Evolutionary conservation across 768 basidiomycete species (phyloP).

Genomic region (Serendipita indica): DNA sequence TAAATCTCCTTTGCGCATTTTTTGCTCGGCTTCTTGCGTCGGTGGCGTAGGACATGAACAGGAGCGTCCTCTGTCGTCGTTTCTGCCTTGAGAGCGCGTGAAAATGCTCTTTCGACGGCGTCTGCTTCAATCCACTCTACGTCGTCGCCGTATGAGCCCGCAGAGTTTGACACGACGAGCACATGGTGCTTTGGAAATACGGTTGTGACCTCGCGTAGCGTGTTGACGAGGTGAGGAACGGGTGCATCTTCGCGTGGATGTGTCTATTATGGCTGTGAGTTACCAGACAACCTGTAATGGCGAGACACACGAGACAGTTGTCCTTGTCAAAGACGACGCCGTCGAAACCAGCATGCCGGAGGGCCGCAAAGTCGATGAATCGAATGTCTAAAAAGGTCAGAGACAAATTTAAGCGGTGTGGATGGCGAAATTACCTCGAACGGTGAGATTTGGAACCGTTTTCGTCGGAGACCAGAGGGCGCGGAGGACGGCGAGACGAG

Average conservation of each 20-base stretch:
- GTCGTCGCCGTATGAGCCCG: constrained; percentile 58
- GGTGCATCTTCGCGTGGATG: constrained; percentile 60
- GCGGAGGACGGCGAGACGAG: background rate
- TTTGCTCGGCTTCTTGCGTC: constrained; percentile 62
- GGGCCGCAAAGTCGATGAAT: constrained; percentile 58
- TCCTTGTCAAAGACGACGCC: constrained; percentile 97
- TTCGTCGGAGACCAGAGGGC: background rate
- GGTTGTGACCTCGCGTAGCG: background rate
- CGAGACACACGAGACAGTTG: constrained; percentile 67
- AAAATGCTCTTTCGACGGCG: constrained; percentile 14
- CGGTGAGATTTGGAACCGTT: background rate
- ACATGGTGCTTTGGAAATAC: constrained; percentile 68
- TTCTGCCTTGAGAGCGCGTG: background rate
- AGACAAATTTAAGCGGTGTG: background rate
- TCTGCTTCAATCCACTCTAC: constrained; percentile 66
- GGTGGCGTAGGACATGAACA: constrained; percentile 72
- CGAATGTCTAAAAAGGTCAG: constrained; percentile 53
- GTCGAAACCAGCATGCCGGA: constrained; percentile 62
- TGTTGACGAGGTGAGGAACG: constrained; percentile 32
- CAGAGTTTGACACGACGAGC: constrained; percentile 88
- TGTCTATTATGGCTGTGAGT: constrained; percentile 37
- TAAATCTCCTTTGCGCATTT: constrained; percentile 59
- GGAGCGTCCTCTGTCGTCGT: background rate
- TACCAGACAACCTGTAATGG: background rate
- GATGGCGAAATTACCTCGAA: background rate